Conservation (phyloP, 148 eudicot genomes). For the Vaccinium myrtillus region DNA sequence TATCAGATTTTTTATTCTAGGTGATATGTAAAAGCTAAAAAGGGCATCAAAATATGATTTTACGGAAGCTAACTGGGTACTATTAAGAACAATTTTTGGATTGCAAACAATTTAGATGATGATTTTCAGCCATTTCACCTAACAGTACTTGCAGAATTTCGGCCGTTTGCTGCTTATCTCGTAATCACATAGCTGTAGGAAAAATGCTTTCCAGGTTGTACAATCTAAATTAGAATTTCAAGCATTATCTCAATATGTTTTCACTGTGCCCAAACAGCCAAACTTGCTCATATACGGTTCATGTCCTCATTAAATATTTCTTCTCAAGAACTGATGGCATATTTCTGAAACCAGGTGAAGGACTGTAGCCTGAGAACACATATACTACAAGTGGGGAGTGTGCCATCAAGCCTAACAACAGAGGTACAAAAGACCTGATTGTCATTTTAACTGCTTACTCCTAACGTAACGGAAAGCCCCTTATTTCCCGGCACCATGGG, state of each 20-base stretch:
- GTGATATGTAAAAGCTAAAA: not conserved
- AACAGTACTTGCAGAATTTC: too few relatives aligned
- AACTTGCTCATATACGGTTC: not conserved
- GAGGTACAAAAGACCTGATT: constrained; percentile 35
- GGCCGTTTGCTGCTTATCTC: not conserved
- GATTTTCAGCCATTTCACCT: not conserved
- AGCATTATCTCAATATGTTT: not conserved
- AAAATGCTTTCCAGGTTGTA: not conserved
- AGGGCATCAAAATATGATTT: not conserved
- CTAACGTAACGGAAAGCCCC: constrained; percentile 21
- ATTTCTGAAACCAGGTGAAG: constrained; percentile 43
- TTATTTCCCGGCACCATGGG: not conserved
- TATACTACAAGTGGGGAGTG: constrained; percentile 46
- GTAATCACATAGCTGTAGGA: not conserved
- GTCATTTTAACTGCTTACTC: constrained; percentile 17
- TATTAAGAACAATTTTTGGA: not conserved
- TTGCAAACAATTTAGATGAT: not conserved
- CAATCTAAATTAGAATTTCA: not conserved
- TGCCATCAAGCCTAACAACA: constrained; percentile 30
- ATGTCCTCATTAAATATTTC: not conserved
- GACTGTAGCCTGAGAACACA: constrained; percentile 68
- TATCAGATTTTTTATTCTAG: not conserved
- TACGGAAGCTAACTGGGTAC: not conserved
- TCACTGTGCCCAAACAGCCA: not conserved
- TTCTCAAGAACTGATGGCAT: not conserved